These are phyloP conservation scores for Emydomyces testavorans DNA, from an alignment of 2,329 filamentous ascomycete genomes.

Conservation along the genomic window DNA sequence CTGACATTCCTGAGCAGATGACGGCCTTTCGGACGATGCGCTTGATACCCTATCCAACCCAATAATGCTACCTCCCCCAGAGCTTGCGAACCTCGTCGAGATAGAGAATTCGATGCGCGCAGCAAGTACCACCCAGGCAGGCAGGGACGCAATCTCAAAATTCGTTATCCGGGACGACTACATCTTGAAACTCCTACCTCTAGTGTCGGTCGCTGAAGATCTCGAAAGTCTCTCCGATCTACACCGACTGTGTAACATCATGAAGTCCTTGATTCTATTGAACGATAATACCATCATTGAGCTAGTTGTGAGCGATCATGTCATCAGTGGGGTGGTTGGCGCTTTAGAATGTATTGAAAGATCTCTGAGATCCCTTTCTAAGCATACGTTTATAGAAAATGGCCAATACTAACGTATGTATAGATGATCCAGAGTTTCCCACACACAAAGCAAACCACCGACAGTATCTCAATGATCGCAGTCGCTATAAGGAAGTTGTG, in stretches of 20 bases:
- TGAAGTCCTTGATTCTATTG: conserved; percentile 88
- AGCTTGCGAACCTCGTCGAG: conserved; percentile 70
- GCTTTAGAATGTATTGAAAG: conserved; percentile 63
- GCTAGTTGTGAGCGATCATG: conserved; percentile 77
- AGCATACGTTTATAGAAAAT: neutral
- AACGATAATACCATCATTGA: conserved; percentile 95
- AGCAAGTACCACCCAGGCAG: conserved; percentile 60
- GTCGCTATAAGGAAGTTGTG: conserved; percentile 92
- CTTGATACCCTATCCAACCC: conserved; percentile 57
- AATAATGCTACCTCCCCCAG: conserved; percentile 64
- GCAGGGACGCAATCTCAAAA: conserved; percentile 77
- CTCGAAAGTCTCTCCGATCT: conserved; percentile 76
- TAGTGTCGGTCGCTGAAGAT: conserved; percentile 83
- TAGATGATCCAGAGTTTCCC: conserved; percentile 89
- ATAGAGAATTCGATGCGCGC: conserved; percentile 75
- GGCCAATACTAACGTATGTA: conserved; percentile 23
- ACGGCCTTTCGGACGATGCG: conserved; percentile 77
- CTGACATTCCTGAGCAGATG: conserved; percentile 44
- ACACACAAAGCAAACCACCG: conserved; percentile 95
- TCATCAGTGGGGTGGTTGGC: conserved; percentile 83
- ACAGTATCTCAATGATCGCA: conserved; percentile 78
- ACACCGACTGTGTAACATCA: conserved; percentile 89
- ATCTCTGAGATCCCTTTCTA: conserved; percentile 7
- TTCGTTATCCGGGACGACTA: conserved; percentile 78
- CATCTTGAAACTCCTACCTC: conserved; percentile 70